These are phyloP conservation scores for Stromatinia cepivora DNA, from an alignment of 2,329 filamentous ascomycete species.

Conservation along the genomic window DNA sequence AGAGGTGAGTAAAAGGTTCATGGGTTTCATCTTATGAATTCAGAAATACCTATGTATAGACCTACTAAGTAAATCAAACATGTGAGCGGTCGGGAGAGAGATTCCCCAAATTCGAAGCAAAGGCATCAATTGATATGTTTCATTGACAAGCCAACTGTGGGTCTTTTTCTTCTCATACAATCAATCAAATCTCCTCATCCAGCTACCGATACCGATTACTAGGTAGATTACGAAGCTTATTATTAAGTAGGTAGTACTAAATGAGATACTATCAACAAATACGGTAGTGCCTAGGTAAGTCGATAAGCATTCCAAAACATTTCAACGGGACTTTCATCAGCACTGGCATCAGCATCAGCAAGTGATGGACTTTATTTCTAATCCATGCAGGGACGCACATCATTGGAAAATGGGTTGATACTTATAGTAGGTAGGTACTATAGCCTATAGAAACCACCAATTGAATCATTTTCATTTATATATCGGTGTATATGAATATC, in stretches of 20 bases:
- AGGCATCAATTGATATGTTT: not conserved
- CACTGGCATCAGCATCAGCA: not conserved
- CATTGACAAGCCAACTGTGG: not conserved
- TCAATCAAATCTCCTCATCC: not conserved
- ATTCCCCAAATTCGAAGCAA: no score
- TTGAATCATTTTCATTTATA: no score
- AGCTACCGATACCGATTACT: constrained; percentile 7
- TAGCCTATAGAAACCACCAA: no score
- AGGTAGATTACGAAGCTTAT: constrained; percentile 5
- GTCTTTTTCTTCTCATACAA: not conserved
- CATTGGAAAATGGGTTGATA: not conserved
- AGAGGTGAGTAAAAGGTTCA: not conserved
- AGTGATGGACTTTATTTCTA: not conserved
- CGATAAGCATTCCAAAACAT: not conserved
- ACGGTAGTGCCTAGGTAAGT: not conserved
- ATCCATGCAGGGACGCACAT: constrained; percentile 7
- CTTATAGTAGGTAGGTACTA: no score
- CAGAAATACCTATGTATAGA: not conserved
- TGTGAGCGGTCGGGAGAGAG: not conserved
- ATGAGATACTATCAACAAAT: not conserved
- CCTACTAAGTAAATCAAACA: no score
- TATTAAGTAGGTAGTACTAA: not conserved
- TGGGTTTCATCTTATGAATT: not conserved
- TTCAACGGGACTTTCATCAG: not conserved
- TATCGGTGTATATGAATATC: no score